phyloP scores from a whole-genome alignment of 2,329 filamentous ascomycete genomes.

The Alternaria triticimaculans region DNA sequence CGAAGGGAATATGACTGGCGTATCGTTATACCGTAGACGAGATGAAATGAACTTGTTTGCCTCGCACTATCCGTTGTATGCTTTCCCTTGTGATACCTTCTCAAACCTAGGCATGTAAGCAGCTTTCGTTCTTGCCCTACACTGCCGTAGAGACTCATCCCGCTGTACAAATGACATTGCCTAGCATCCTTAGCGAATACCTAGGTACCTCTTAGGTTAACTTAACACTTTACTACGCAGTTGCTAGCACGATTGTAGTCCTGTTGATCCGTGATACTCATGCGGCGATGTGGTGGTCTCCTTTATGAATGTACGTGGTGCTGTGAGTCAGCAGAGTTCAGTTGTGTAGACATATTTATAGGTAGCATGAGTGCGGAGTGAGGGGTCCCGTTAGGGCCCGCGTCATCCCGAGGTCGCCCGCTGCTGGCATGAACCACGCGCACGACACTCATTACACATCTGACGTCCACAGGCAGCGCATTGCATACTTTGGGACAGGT shows the following conservation, averaged over 20 bases:
- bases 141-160: not conserved
- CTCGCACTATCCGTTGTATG: not conserved
- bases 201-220: too few relatives aligned
- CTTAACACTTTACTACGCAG: too few relatives aligned
- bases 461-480: not conserved
- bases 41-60: not conserved
- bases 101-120: not conserved
- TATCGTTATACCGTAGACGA: not conserved
- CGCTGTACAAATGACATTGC: not conserved
- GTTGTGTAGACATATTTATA: not conserved
- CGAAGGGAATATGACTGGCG: not conserved
- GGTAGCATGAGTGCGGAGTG: not conserved
- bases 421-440: not conserved
- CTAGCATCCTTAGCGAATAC: too few relatives aligned
- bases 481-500: not conserved
- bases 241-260: not conserved
- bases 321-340: not conserved
- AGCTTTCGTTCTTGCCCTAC: not conserved
- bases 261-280: not conserved
- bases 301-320: not conserved
- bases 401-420: not conserved
- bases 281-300: not conserved
- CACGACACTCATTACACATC: not conserved
- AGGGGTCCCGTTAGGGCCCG: not conserved
- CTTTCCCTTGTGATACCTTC: not conserved